Base-by-base conservation (phyloP, 371 early-diverging fungal genomes). In the Lichtheimia corymbifera region DNA sequence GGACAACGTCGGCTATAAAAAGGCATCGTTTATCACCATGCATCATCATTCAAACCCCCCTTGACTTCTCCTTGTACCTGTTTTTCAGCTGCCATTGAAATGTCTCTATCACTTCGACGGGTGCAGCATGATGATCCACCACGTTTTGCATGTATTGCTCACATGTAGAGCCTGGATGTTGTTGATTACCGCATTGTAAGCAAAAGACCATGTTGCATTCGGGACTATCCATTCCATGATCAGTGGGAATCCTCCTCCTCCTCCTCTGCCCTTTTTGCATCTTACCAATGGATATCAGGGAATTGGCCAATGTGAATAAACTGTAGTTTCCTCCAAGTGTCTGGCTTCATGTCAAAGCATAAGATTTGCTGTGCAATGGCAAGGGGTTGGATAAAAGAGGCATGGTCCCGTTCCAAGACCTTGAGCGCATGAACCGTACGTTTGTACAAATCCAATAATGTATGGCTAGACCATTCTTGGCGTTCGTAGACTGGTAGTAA, bases 241-340 rank as follows among this genome's bases (percentile, higher is more conserved):
- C 57, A 41, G 45, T 51, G 28, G 14, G 11, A 52, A 58, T 24
- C n/a, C 14, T 27, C 27, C 43, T 54, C 24, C 63, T 12, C 44
- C 1, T 43, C 44, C n/a, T 43, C 5, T 5, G 17, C 13, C 45
- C 5, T n/a, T n/a, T n/a, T 15, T 45, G 13, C 4, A 5, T 5
- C 45, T 63, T 82, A 88, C 88, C 90, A 90, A 50, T 66, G 51
- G 44, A 63, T 74, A 50, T 70, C 67, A 45, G 83, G 84, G 61
- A 80, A 88, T 30, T 76, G 76, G 27, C 62, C 63, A 44, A 90
- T 83, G 63, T 88, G 88, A 50, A 76, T 63, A 70, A 90, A 89
- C 58, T 90, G 91, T 3, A 90, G 69, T 49, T 82, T 81, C 60
- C 76, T 82, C 89, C 89, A 90, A 11, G 77, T 74, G 20, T 85